Conservation (phyloP, 1,284 basidiomycete species). For the Fomitopsis betulina region DNA sequence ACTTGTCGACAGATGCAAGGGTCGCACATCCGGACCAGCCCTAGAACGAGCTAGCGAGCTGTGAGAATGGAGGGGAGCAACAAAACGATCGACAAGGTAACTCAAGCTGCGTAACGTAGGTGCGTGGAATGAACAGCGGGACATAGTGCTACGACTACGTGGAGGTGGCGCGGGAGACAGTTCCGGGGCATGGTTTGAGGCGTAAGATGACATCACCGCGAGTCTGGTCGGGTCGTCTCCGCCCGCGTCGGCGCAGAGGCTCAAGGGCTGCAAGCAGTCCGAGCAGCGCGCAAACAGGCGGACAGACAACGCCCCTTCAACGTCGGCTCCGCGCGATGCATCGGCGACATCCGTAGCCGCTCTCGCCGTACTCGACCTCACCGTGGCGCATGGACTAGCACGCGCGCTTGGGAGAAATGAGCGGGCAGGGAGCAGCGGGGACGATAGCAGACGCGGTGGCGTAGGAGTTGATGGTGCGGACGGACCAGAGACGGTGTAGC, state of each 20-base stretch:
- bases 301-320: constrained; percentile 14
- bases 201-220: constrained; percentile 3
- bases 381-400: constrained; percentile 24
- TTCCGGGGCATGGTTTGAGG: constrained; percentile 9
- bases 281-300: constrained; percentile 7
- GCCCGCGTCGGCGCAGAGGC: background rate
- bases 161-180: constrained; percentile 3
- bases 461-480: constrained; percentile 11
- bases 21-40: background rate
- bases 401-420: constrained; percentile 17
- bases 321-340: constrained; percentile 12
- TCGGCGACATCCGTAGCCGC: constrained; percentile 10
- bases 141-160: constrained; percentile 3
- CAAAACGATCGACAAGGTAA: constrained; percentile 4
- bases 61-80: background rate
- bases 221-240: background rate
- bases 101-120: constrained; percentile 6
- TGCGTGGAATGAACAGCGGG: constrained; percentile 1
- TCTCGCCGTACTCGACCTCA: constrained; percentile 15
- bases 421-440: constrained; percentile 19
- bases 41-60: constrained; percentile 4
- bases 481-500: constrained; percentile 12
- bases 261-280: constrained; percentile 7
- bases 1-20: constrained; percentile 1
- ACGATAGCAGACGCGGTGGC: constrained; percentile 13